phyloP scores from a whole-genome alignment of 2,329 filamentous ascomycete genomes.

The Ophiobolus disseminans region DNA sequence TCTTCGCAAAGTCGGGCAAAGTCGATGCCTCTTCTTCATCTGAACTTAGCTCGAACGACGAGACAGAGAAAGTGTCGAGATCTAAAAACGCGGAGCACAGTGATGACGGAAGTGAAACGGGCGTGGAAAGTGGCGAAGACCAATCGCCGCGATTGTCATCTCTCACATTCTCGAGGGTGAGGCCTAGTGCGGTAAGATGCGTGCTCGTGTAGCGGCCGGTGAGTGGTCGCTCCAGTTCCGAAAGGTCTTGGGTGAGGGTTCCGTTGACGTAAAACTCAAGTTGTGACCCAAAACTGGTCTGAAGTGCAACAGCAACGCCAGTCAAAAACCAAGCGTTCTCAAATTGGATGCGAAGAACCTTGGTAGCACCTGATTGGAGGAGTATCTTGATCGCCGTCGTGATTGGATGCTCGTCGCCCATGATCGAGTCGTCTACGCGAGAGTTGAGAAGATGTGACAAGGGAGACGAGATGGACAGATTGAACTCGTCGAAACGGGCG shows the following conservation, averaged over 20 bases:
- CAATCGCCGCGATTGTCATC: neutral
- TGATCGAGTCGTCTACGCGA: conserved; percentile 24
- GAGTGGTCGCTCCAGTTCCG: conserved; percentile 4
- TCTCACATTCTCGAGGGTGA: conserved; percentile 10
- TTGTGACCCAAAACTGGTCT: conserved; percentile 4
- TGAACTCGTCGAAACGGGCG: conserved; percentile 18
- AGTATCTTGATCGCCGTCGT: conserved; percentile 15
- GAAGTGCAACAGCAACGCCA: conserved; percentile 13
- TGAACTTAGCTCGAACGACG: conserved; percentile 7
- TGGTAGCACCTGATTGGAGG: conserved; percentile 12
- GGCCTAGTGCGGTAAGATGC: conserved; percentile 14
- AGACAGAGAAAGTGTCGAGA: conserved; percentile 21
- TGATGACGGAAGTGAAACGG: conserved; percentile 13
- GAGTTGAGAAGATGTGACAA: conserved; percentile 20
- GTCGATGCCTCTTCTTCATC: conserved; percentile 2
- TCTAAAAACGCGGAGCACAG: conserved; percentile 15
- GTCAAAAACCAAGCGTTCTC: conserved; percentile 20
- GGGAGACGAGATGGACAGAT: conserved; percentile 14
- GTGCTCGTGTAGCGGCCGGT: conserved; percentile 11
- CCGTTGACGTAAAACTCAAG: conserved; percentile 9
- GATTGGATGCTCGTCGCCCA: conserved; percentile 22
- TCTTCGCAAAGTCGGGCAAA: neutral
- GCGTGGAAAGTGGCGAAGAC: neutral
- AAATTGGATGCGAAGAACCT: conserved; percentile 12
- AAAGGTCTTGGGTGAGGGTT: neutral